A percentile compares a stretch with the other conserved stretches of the same genome.
phyloP scores from a whole-genome alignment of 257 asterid species.

The Nicotiana sylvestris region DNA sequence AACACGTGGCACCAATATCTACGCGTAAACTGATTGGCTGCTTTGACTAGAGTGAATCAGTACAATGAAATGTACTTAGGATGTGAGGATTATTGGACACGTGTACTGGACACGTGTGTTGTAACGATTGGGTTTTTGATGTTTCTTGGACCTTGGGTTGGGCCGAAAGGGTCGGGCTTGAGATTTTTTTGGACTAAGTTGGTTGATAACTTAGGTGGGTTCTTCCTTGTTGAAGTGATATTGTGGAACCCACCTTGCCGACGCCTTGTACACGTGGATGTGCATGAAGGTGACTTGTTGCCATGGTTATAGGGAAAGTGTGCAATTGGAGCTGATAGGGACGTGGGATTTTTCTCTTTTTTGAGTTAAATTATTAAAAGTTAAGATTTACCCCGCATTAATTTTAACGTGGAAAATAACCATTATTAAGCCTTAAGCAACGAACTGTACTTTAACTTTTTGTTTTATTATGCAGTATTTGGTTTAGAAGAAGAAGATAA shows the following conservation, averaged over 20 bases:
- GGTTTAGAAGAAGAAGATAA: background rate
- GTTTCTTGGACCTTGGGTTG: conserved; percentile 27
- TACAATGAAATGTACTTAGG: background rate
- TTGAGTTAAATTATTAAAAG: background rate
- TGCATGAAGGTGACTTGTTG: conserved; percentile 11
- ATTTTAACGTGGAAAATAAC: background rate
- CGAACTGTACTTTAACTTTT: background rate
- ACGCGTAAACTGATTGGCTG: background rate
- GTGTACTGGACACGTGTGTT: conserved; percentile 24
- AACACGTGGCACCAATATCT: conserved; percentile 16
- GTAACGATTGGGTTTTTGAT: conserved; percentile 19
- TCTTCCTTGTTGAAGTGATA: background rate
- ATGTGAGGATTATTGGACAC: conserved; percentile 28
- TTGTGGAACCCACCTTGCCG: conserved; percentile 9
- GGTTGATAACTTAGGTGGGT: background rate
- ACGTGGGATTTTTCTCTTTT: background rate
- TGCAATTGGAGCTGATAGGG: conserved; percentile 1
- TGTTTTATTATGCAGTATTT: background rate
- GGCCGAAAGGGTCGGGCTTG: background rate
- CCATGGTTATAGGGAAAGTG: conserved; percentile 7
- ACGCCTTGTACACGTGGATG: conserved; percentile 17
- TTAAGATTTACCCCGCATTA: background rate
- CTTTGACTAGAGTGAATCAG: conserved; percentile 1
- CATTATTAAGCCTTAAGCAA: background rate
- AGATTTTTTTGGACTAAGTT: background rate